Percentiles rank a stretch among this genome's conserved stretches.
phyloP scores from a whole-genome alignment of 805 yeast species.

The Starmerella floricola region DNA sequence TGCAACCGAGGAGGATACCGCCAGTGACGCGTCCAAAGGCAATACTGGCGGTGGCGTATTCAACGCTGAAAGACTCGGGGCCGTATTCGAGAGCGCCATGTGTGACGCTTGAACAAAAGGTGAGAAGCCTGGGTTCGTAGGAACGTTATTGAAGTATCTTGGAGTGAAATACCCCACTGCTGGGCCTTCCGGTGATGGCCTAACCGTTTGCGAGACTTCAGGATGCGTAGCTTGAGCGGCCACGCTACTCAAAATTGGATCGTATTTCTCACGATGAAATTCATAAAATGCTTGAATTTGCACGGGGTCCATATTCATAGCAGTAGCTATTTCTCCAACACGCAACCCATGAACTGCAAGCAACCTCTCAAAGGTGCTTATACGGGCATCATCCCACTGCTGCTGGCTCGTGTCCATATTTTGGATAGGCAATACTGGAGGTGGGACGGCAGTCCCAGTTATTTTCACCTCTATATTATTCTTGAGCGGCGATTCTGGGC shows the following conservation, averaged over 20 bases:
- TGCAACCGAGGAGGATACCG: too few species aligned
- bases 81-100: too few species aligned
- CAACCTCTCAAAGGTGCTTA: not conserved
- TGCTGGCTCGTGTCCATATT: not conserved
- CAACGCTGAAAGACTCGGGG: not conserved
- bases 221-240: too few species aligned
- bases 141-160: too few species aligned
- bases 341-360: not conserved
- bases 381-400: not conserved
- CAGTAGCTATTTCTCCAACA: not conserved
- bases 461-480: too few species aligned
- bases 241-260: not conserved
- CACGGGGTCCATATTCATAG: not conserved
- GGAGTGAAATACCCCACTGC: too few species aligned
- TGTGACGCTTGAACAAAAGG: too few species aligned
- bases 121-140: too few species aligned
- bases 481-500: too few species aligned
- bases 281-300: not conserved
- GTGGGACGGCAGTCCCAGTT: too few species aligned
- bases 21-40: not conserved
- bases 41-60: conserved; percentile 2
- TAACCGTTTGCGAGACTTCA: too few species aligned
- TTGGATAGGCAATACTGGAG: conserved; percentile 1
- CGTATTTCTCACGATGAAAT: not conserved
- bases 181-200: too few species aligned